These are phyloP conservation scores for Coleophoma eucalyptorum DNA, from an alignment of 2,329 filamentous ascomycete genomes.

Conservation along the genomic window DNA sequence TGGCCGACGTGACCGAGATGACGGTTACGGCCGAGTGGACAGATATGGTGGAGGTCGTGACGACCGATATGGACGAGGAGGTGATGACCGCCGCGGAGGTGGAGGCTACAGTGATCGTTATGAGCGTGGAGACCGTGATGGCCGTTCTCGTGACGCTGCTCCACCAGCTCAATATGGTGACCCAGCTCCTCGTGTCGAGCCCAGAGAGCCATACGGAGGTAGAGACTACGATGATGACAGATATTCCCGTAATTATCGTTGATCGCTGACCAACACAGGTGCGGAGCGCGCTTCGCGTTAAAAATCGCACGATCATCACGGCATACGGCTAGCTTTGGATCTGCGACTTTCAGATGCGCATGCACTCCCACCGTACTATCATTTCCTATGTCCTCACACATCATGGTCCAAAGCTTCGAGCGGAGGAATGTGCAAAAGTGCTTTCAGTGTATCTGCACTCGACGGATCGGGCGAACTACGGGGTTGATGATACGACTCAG, in stretches of 20 bases:
- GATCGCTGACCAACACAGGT: slow-evolving; percentile 30
- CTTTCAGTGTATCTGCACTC: slow-evolving; percentile 18
- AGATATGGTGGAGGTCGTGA: slow-evolving; percentile 25
- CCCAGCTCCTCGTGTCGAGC: slow-evolving; percentile 36
- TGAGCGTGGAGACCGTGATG: slow-evolving; percentile 41
- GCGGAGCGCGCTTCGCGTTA: slow-evolving; percentile 32
- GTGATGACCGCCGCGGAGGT: slow-evolving; percentile 40
- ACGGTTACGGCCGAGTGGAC: slow-evolving; percentile 22
- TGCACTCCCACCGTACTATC: slow-evolving; percentile 26
- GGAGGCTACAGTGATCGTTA: slow-evolving; percentile 38
- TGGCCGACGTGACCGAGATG: slow-evolving; percentile 29
- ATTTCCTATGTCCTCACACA: slow-evolving; percentile 25
- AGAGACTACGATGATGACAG: slow-evolving; percentile 30
- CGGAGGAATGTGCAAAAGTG: slow-evolving; percentile 28
- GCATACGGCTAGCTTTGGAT: slow-evolving; percentile 28
- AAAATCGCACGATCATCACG: slow-evolving; percentile 27
- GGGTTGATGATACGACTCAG: slow-evolving; percentile 23
- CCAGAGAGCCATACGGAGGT: slow-evolving; percentile 39
- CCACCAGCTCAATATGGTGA: slow-evolving; percentile 38
- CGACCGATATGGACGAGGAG: slow-evolving; percentile 22
- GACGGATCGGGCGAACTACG: slow-evolving; percentile 23
- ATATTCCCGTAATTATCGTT: slow-evolving; percentile 28
- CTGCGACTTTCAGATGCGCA: slow-evolving; percentile 30
- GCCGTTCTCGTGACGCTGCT: slow-evolving; percentile 32
- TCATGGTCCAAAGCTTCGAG: slow-evolving; percentile 29